Base-by-base conservation (phyloP, 768 basidiomycete genomes). In the Neoboletus magnificus region DNA sequence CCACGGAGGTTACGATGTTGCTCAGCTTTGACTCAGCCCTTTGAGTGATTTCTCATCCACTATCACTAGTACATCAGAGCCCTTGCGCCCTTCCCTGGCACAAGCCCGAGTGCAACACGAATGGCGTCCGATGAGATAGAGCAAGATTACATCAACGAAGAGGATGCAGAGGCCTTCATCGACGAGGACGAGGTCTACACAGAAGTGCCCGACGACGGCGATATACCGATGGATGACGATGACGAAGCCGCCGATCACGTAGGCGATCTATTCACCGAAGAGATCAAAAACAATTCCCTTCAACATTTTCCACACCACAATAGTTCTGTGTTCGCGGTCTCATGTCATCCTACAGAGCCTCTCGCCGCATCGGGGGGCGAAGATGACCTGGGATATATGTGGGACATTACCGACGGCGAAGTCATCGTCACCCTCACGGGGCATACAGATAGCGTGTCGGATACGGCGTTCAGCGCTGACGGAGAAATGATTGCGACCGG, bases 401-500 rank as follows among this genome's bases (percentile, higher is more conserved):
- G 93, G 92, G 84, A 93, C 61, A 84, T 91, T 47, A 85, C 84
- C 3, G 84, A 86, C 42, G 92, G 93, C 15, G 85, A 90, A 65
- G 76, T 86, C 62, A 77, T 96, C 55, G 89, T 85, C 49, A 90
- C 86, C 73, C 79, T 99, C 48, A 88, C 89, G 0, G 97, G 97
- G 3, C 97, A 99, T 71, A 84, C 86, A 8, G 97, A 99, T 68
- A 94, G 92, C 59, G 93, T 99, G 45, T 85, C 86, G 5, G 79
- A 79, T 51, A 79, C 81, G 4, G 86, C 79, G 22, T 99, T 91
- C 82, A 96, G 85, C 68, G 64, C 76, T 1, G 96, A 98, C 68
- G 97, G 97, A 2, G 89, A 97, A 73, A 81, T 97, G 81, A 79
- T 95, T 54, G 86, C 95, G 16, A 97, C 95, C 0, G 97, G 96